Percentiles rank a stretch among this genome's conserved stretches.
Evolutionary conservation across 441 rosid species (phyloP).

Genomic region (Corymbia calophylla): DNA sequence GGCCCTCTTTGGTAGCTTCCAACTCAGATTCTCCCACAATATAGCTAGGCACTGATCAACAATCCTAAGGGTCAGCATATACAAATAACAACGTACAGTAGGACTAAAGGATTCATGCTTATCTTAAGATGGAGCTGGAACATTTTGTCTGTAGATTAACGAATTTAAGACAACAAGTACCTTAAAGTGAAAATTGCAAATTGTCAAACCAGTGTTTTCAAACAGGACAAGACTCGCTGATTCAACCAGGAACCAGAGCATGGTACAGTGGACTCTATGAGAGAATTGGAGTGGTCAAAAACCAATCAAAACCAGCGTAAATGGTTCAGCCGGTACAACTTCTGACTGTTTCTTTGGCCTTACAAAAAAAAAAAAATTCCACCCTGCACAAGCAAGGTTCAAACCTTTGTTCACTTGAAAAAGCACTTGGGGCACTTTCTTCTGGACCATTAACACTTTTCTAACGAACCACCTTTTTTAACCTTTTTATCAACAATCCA

Average conservation of each 20-base stretch:
- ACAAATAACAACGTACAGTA: not conserved
- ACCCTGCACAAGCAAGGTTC: not conserved
- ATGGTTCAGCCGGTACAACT: not conserved
- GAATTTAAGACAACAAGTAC: not conserved
- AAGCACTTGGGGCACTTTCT: not conserved
- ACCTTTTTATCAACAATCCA: not conserved
- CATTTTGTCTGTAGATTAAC: not conserved
- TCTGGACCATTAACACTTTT: not conserved
- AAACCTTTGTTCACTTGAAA: not conserved
- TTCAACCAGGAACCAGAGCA: not conserved
- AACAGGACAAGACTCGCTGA: not conserved
- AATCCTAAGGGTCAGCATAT: slow-evolving; percentile 6
- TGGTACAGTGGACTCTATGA: not conserved
- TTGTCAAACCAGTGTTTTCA: not conserved
- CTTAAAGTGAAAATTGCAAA: not conserved
- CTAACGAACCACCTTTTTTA: not conserved
- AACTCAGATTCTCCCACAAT: slow-evolving; percentile 22
- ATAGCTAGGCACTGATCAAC: slow-evolving; percentile 26
- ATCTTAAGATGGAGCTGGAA: not conserved
- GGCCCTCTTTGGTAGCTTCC: slow-evolving; percentile 31
- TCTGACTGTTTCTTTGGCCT: not conserved
- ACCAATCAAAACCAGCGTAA: not conserved
- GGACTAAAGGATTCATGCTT: not conserved
- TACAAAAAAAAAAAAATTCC: not conserved
- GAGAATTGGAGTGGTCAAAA: not conserved